Evolutionary conservation across 805 yeast genomes (phyloP), one percentile per base, ranked within the genome.

Genomic region (Barnettozyma wickerhamii): DNA sequence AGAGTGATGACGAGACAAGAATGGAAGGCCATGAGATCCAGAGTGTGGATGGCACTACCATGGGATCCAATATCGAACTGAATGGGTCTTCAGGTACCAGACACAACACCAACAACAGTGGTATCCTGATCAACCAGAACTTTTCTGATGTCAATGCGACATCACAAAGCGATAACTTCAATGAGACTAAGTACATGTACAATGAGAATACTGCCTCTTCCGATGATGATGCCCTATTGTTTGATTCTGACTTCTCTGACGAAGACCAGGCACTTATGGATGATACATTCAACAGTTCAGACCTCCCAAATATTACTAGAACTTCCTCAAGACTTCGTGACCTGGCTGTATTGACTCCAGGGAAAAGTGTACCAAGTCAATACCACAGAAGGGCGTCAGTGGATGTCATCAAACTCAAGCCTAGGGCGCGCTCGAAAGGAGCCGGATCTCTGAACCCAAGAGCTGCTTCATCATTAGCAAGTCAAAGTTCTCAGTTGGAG

Each of bases 211-310:
- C 57, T 10, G 57, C 52, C 19, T 62, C 60, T 13, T 53, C 66
- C 10, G 58, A 59, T 26, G 62, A 52, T 45, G 54, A 42, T 32
- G 56, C 50, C 9, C 29, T 55, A 6, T 34, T 53, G 7, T 33
- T 56, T 19, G 59, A 50, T 31, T 60, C 66, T n/a, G 68, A 59
- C 32, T 55, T 62, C 37, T 56, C 64, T 21, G 63, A 62, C 34
- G 73, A 66, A 18, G 72, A 66, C 32, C 67, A 60, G 33, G 60
- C 59, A 32, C 65, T 65, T 32, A 46, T 67, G n/a, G 72, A 63
- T 38, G 69, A 65, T 33, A 65, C 65, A n/a, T 51, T 69, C 43
- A 53, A 62, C 35, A 55, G 48, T 14, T 58, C 41, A 60, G 65
- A 7, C 56, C 61, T 13, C 45, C 63, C 46, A 38, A 62, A 46